phyloP scores from a whole-genome alignment of 2,329 filamentous ascomycete genomes.

The Colletotrichum graminicola region DNA sequence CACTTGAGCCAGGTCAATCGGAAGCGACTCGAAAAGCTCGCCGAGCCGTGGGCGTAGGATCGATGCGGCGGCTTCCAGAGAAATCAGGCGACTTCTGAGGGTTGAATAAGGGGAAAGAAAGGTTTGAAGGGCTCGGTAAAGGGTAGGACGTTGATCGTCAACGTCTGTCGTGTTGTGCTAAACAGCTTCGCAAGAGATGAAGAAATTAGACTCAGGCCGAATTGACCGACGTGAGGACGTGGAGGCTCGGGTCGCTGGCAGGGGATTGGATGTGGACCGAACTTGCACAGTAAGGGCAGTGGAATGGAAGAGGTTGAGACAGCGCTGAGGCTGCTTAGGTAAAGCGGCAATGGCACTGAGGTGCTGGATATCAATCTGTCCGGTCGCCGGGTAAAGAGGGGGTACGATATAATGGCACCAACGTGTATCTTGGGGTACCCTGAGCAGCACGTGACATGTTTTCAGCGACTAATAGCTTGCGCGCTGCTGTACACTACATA shows the following conservation, averaged over 20 bases:
- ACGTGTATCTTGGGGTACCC: background rate
- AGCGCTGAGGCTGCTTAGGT: slow-evolving; percentile 3
- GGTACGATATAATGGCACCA: background rate
- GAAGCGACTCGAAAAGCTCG: slow-evolving; percentile 23
- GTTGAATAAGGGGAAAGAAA: background rate
- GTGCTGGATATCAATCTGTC: background rate
- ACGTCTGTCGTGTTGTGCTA: slow-evolving; percentile 16
- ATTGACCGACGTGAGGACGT: slow-evolving; percentile 37
- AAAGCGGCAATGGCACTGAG: background rate
- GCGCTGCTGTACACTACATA: background rate
- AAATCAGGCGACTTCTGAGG: background rate
- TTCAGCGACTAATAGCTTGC: too few species aligned
- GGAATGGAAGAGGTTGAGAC: background rate
- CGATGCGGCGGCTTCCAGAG: slow-evolving; percentile 5
- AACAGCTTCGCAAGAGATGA: slow-evolving; percentile 23
- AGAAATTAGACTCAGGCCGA: slow-evolving; percentile 32
- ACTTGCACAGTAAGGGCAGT: slow-evolving; percentile 10
- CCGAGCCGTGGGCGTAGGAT: slow-evolving; percentile 13
- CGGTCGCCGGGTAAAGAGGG: background rate
- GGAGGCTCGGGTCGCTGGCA: slow-evolving; percentile 33
- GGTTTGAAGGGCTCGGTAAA: background rate
- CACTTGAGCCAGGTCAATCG: slow-evolving; percentile 34
- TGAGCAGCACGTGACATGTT: background rate
- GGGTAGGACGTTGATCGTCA: slow-evolving; percentile 24
- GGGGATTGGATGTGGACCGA: slow-evolving; percentile 25